Percentiles rank a stretch among this genome's conserved stretches.
Conservation (phyloP, 768 basidiomycete species). For the Lactifluus subvellereus region DNA sequence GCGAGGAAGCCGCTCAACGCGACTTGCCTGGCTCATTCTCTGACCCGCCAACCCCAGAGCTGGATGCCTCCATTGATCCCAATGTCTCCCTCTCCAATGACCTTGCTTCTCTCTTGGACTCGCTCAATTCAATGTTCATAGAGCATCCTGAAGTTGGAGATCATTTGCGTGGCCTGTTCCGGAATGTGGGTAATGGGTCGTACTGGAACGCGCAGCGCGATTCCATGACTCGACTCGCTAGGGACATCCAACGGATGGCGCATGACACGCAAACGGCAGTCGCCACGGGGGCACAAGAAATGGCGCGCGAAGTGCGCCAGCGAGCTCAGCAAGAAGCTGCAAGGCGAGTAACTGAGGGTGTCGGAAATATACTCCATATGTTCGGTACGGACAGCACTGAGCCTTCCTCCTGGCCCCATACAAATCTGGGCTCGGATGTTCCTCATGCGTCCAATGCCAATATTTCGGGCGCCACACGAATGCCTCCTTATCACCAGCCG, state of each 20-base stretch:
- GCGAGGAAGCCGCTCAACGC: background rate
- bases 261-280: constrained; percentile 31
- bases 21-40: constrained; percentile 26
- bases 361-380: constrained; percentile 52
- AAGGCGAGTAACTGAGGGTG: constrained; percentile 53
- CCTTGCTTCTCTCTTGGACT: constrained; percentile 53
- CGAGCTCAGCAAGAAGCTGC: constrained; percentile 61
- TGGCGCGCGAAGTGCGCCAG: constrained; percentile 38
- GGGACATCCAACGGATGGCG: constrained; percentile 45
- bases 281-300: constrained; percentile 32
- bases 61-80: constrained; percentile 32
- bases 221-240: constrained; percentile 51
- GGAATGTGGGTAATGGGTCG: constrained; percentile 54
- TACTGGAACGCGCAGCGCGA: constrained; percentile 67
- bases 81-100: constrained; percentile 55
- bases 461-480: background rate
- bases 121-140: constrained; percentile 48
- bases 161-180: constrained; percentile 55
- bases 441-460: background rate
- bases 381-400: constrained; percentile 34
- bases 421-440: background rate
- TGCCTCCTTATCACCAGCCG: background rate
- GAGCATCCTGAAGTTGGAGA: constrained; percentile 70
- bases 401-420: background rate
- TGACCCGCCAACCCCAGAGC: constrained; percentile 48